Conservation (phyloP, 1,284 basidiomycete genomes). For the Heliocybe sulcata region DNA sequence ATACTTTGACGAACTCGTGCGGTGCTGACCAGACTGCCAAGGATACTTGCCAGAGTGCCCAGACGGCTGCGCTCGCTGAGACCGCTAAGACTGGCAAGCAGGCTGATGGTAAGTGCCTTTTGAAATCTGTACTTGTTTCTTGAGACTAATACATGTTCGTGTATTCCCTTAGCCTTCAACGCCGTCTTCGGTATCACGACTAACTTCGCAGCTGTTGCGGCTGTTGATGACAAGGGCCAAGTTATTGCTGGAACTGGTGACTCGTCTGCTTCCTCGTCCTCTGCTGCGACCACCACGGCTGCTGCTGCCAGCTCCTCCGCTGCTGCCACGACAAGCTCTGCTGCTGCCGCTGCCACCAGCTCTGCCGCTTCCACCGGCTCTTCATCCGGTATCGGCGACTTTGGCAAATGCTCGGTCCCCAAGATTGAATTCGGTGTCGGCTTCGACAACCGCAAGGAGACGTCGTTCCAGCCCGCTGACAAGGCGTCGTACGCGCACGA, state of each 20-base stretch:
- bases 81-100: slow-evolving; percentile 40
- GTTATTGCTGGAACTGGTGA: slow-evolving; percentile 5
- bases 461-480: slow-evolving; percentile 44
- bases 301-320: neutral
- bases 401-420: slow-evolving; percentile 41
- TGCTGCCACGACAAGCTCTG: neutral
- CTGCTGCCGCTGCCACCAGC: neutral
- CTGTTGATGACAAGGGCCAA: slow-evolving; percentile 20
- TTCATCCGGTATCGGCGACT: slow-evolving; percentile 22
- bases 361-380: slow-evolving; percentile 4
- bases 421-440: slow-evolving; percentile 44
- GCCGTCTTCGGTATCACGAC: slow-evolving; percentile 23
- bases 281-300: neutral
- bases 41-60: slow-evolving; percentile 37
- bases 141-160: too few species aligned
- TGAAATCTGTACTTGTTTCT: slow-evolving; percentile 27
- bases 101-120: slow-evolving; percentile 50
- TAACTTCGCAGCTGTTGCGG: slow-evolving; percentile 19
- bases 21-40: slow-evolving; percentile 46
- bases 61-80: slow-evolving; percentile 36
- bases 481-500: slow-evolving; percentile 40
- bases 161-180: slow-evolving; percentile 24
- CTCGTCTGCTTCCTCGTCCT: neutral
- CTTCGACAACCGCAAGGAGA: slow-evolving; percentile 45
- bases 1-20: slow-evolving; percentile 43